A percentile compares a stretch with the other conserved stretches of the same genome.
Evolutionary conservation across 805 yeast species (phyloP).

Genomic region (Kluyveromyces wickerhamii): DNA sequence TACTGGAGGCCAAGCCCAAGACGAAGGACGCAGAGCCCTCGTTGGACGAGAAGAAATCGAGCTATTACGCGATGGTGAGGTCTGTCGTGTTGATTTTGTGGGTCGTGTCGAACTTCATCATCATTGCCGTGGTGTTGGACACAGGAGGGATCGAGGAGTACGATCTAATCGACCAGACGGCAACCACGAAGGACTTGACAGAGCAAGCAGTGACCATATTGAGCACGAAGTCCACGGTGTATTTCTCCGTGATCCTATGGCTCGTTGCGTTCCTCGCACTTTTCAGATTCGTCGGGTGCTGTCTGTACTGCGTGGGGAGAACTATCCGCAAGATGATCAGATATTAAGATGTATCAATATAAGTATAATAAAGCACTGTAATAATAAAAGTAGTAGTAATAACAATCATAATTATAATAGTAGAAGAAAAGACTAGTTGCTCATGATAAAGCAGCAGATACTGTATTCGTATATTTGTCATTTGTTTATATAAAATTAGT

Average conservation of each 20-base stretch:
- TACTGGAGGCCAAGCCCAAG: slow-evolving; percentile 38
- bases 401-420: too few relatives aligned
- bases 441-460: too few relatives aligned
- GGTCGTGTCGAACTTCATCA: slow-evolving; percentile 78
- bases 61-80: slow-evolving; percentile 85
- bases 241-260: slow-evolving; percentile 84
- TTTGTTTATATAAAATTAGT: too few relatives aligned
- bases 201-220: slow-evolving; percentile 18
- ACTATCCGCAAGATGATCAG: slow-evolving; percentile 21
- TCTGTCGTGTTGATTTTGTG: slow-evolving; percentile 83
- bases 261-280: slow-evolving; percentile 85
- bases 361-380: too few relatives aligned
- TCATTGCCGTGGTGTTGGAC: slow-evolving; percentile 76
- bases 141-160: slow-evolving; percentile 65
- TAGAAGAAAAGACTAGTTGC: too few relatives aligned
- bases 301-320: slow-evolving; percentile 42
- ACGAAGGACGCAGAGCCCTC: slow-evolving; percentile 30
- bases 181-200: slow-evolving; percentile 9
- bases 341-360: too few relatives aligned
- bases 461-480: too few relatives aligned
- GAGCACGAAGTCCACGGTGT: slow-evolving; percentile 47
- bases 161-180: slow-evolving; percentile 16
- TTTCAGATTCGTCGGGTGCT: slow-evolving; percentile 72
- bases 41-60: slow-evolving; percentile 51
- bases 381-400: too few relatives aligned